These are phyloP conservation scores for Tylopilus sp. DNA, from an alignment of 1,284 basidiomycete species.

Conservation along the genomic window DNA sequence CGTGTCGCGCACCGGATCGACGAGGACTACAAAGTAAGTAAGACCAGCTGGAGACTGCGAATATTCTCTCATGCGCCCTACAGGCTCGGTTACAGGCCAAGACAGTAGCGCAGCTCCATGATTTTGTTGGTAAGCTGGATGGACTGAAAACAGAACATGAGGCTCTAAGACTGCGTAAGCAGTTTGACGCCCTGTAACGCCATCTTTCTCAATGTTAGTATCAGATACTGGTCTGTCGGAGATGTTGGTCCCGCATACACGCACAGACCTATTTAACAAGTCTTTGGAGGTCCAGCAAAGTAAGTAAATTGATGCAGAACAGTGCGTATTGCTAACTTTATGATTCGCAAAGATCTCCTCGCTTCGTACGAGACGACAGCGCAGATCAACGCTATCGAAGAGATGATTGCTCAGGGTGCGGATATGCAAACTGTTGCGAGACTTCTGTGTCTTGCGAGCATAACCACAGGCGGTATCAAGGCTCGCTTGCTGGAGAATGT, in stretches of 20 bases:
- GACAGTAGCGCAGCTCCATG: conserved; percentile 87
- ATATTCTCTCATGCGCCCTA: conserved; percentile 21
- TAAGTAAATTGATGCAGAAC: conserved; percentile 35
- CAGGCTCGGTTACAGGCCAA: conserved; percentile 77
- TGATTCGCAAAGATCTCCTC: conserved; percentile 65
- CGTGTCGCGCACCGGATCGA: conserved; percentile 82
- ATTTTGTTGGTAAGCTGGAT: conserved; percentile 93
- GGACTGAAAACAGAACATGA: conserved; percentile 91
- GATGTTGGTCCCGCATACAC: conserved; percentile 79
- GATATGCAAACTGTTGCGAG: conserved; percentile 77
- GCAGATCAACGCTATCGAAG: conserved; percentile 81
- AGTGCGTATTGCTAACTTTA: conserved; percentile 7
- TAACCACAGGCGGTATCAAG: conserved; percentile 86
- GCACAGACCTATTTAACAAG: conserved; percentile 87
- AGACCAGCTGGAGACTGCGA: conserved; percentile 4
- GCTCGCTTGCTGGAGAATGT: conserved; percentile 82
- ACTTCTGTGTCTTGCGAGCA: conserved; percentile 80
- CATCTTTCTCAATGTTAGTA: conserved; percentile 7
- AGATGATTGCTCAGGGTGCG: conserved; percentile 80
- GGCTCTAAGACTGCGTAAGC: conserved; percentile 79
- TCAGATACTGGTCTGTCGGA: conserved; percentile 94
- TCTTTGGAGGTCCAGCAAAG: conserved; percentile 96
- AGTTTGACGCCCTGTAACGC: conserved; percentile 1
- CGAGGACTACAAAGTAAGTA: conserved; percentile 81
- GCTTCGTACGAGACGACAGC: conserved; percentile 80